Evolutionary conservation across 805 yeast genomes (phyloP).

Genomic region (Scheffersomyces spartinae): DNA sequence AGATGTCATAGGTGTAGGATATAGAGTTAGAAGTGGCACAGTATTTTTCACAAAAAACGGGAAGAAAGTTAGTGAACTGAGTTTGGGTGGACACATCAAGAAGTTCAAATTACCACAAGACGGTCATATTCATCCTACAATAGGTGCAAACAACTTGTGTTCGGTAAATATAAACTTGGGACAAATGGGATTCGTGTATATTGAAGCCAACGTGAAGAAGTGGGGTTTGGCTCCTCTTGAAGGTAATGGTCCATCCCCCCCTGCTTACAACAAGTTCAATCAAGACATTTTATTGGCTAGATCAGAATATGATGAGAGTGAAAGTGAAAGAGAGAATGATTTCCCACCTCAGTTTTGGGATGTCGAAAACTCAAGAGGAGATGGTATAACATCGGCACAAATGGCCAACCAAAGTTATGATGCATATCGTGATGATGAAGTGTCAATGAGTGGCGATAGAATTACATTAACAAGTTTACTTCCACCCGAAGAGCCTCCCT

Average conservation of each 20-base stretch:
- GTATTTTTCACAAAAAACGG: slow-evolving; percentile 93
- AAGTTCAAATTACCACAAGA: slow-evolving; percentile 44
- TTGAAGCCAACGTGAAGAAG: slow-evolving; percentile 86
- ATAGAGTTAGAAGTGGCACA: slow-evolving; percentile 70
- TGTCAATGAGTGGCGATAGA: slow-evolving; percentile 28
- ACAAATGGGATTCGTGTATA: slow-evolving; percentile 77
- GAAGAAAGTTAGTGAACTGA: slow-evolving; percentile 71
- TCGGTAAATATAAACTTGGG: slow-evolving; percentile 85
- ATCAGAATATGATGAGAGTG: slow-evolving; percentile 40
- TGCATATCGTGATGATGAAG: slow-evolving; percentile 27
- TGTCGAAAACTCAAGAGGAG: slow-evolving; percentile 8
- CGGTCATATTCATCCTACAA: slow-evolving; percentile 65
- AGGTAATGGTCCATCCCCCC: slow-evolving; percentile 88
- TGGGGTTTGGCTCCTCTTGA: slow-evolving; percentile 93
- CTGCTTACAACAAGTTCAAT: slow-evolving; percentile 73
- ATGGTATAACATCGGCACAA: slow-evolving; percentile 17
- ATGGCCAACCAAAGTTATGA: too few species aligned
- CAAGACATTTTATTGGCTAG: slow-evolving; percentile 70
- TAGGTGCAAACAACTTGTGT: slow-evolving; percentile 79
- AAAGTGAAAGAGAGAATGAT: slow-evolving; percentile 36
- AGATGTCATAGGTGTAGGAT: slow-evolving; percentile 90
- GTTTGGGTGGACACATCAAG: slow-evolving; percentile 67
- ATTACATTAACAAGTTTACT: slow-evolving; percentile 28
- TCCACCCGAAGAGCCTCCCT: slow-evolving; percentile 27
- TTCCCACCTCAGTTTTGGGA: slow-evolving; percentile 52